Percentiles rank a stretch among this genome's conserved stretches.
Conservation (phyloP, 164 flowering plant species). For the Cinnamomum chago region DNA sequence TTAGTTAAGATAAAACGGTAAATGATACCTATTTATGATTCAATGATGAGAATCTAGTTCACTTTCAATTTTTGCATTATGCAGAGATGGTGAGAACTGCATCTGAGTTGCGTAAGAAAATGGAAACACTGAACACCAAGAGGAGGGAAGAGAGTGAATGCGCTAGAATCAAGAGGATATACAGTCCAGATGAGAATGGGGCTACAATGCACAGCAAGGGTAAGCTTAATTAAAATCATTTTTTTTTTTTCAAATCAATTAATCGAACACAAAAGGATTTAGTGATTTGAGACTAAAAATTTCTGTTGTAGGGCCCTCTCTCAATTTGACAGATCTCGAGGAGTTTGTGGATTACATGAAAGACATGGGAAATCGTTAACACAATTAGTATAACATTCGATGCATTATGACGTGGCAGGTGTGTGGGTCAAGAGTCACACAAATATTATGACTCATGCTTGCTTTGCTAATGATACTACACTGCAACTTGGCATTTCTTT, state of each 20-base stretch:
- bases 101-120: constrained; percentile 7
- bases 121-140: constrained; percentile 14
- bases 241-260: neutral
- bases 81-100: constrained; percentile 19
- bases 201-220: constrained; percentile 9
- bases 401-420: neutral
- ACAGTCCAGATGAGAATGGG: neutral
- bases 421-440: neutral
- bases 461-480: no score
- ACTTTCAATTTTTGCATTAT: neutral
- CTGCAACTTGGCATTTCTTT: no score
- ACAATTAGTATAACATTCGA: neutral
- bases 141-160: constrained; percentile 9
- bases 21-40: neutral
- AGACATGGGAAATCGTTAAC: neutral
- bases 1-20: no score
- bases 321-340: neutral
- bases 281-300: no score
- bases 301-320: neutral
- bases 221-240: constrained; percentile 1
- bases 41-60: neutral
- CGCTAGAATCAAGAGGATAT: constrained; percentile 10
- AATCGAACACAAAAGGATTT: no score
- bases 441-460: no score
- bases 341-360: constrained; percentile 1